Base-by-base conservation (phyloP, 108 stramenopile genomes). In the Pelagomonas calceolata region DNA sequence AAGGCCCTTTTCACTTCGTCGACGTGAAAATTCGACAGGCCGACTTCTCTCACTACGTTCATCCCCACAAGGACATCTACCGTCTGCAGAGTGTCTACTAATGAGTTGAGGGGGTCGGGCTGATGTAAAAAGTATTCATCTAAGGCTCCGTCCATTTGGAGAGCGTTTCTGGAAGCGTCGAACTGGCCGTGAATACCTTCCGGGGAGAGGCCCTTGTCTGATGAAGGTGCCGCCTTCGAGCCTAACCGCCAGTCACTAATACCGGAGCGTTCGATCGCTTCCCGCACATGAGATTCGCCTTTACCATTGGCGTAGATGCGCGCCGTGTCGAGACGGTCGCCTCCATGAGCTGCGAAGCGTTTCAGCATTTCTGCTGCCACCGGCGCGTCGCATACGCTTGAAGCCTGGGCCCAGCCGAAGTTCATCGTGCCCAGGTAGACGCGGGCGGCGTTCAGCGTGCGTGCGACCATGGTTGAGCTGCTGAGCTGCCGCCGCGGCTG, bases 61-160 rank as follows among this genome's bases (percentile, higher is more conserved):
- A 84, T 69, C 45, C 76, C 60, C 31, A 90, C 68, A 68, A 93
- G 69, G 44, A 70, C 67, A 73, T 89, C 68, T 37, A 82, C 72
- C 26, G 75, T 79, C 30, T 77, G 37, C 17, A 93, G 71, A 46
- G 86, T 85, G 3, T 88, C 87, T 29, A 88, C 71, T 51, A 93
- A 68, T 17, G 78, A 63, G 76, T 84, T 46, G 32, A 88, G 76
- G 21, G 87, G 79, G 69, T 93, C 92, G 4, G 92, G 92, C 71
- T 93, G 92, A 73, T 93, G 92, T 14, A 93, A 73, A 66, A 91
- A 93, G 37, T 77, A 93, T 73, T 93, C 92, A 30, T 75, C 78
- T 14, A 85, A 32, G 32, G 69, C n/a, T n/a, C n/a, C n/a, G 10
- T 7, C 4, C 9, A 9, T 0, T 16, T 12, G 26, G 82, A 91